Conservation (phyloP, 1,139 yeast species). For the Candida labiduridarum region DNA sequence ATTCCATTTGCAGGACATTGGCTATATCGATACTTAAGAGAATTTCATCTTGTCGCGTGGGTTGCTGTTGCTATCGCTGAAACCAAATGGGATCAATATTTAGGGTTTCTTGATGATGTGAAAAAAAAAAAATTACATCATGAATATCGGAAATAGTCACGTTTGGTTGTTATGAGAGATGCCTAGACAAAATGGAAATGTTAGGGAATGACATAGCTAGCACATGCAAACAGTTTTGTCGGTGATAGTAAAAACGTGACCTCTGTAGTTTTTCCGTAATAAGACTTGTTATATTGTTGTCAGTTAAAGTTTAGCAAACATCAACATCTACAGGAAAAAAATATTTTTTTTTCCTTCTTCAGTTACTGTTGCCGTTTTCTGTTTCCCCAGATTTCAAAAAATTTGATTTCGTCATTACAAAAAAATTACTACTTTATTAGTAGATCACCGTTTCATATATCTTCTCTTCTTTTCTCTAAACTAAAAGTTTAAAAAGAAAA, state of each 20-base stretch:
- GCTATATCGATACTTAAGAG: too few relatives aligned
- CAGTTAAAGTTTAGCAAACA: background rate
- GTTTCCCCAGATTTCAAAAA: constrained; percentile 1
- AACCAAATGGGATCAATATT: too few relatives aligned
- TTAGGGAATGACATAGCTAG: too few relatives aligned
- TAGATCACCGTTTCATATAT: background rate
- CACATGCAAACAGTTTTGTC: background rate
- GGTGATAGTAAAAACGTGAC: background rate
- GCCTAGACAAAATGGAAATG: background rate
- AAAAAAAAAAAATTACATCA: too few relatives aligned
- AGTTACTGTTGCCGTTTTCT: background rate
- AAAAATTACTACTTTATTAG: background rate
- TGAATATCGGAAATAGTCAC: background rate
- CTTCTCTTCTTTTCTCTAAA: too few relatives aligned
- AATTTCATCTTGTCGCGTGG: too few relatives aligned
- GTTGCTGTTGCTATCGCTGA: too few relatives aligned
- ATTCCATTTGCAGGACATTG: too few relatives aligned
- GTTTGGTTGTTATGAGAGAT: background rate
- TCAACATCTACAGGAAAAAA: background rate
- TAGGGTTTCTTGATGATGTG: too few relatives aligned
- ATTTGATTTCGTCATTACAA: background rate
- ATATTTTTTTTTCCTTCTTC: background rate
- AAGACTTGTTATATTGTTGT: background rate
- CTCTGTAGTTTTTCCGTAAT: background rate
- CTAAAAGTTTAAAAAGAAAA: too few relatives aligned